These are phyloP conservation scores for Pythium phragmiticola DNA, from an alignment of 352 stramenopile species.

Conservation along the genomic window DNA sequence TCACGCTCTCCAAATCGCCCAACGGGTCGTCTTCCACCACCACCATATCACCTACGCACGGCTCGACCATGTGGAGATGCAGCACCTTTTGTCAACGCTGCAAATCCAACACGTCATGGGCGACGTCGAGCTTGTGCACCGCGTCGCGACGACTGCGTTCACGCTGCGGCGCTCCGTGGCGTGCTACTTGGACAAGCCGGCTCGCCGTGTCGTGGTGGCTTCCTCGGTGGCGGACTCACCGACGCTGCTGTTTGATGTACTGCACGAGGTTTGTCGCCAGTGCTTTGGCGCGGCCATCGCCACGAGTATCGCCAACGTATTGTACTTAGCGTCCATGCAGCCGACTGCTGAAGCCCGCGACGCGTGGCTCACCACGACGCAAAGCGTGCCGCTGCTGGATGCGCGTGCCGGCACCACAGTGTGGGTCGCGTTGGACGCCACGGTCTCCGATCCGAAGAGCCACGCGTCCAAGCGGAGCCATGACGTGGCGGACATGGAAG, in stretches of 20 bases:
- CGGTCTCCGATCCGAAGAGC: slow-evolving; percentile 6
- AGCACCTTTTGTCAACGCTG: slow-evolving; percentile 30
- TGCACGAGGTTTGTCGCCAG: slow-evolving; percentile 60
- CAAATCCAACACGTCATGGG: slow-evolving; percentile 44
- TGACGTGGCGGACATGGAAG: slow-evolving; percentile 35
- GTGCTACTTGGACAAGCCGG: slow-evolving; percentile 50
- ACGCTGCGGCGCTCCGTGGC: slow-evolving; percentile 23
- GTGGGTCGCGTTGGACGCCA: slow-evolving; percentile 31
- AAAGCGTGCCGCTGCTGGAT: slow-evolving; percentile 52
- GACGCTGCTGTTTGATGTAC: slow-evolving; percentile 39
- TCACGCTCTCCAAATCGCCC: slow-evolving; percentile 36
- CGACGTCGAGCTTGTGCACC: slow-evolving; percentile 44
- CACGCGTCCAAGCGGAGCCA: neutral
- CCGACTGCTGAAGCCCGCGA: slow-evolving; percentile 31
- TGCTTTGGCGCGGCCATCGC: slow-evolving; percentile 48
- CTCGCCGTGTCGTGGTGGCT: slow-evolving; percentile 35
- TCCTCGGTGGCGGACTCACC: neutral
- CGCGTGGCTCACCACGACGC: slow-evolving; percentile 60
- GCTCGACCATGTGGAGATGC: slow-evolving; percentile 37
- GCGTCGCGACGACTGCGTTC: slow-evolving; percentile 35
- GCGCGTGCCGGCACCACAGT: slow-evolving; percentile 25
- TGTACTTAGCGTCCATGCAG: slow-evolving; percentile 76
- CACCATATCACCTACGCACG: slow-evolving; percentile 40
- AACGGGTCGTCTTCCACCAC: slow-evolving; percentile 56
- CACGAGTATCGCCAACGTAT: slow-evolving; percentile 57